Evolutionary conservation across 2,329 filamentous ascomycete species (phyloP), one percentile per base, ranked within the genome.

Genomic region (Alternaria brassicae): DNA sequence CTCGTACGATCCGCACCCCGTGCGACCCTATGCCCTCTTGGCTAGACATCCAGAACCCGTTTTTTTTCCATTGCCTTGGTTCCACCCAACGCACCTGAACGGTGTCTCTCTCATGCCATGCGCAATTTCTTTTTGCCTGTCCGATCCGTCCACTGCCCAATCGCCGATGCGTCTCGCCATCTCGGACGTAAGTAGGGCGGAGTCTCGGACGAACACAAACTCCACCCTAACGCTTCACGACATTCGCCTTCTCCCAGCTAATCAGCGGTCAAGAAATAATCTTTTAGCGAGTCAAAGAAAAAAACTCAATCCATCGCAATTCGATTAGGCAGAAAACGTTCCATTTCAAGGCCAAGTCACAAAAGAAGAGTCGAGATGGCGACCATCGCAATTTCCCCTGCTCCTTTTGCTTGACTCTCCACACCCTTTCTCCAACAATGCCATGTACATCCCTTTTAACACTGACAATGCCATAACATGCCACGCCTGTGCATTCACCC

Each of bases 1-100:
- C 49, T 66, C 49, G 59, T 42, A 68, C 48, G 51, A 58, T 69
- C 69, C 69, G 67, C 57, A 36, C 34, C 44, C 58, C 61, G 58
- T 53, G 42, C 42, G 41, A 47, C 40, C 36, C 51, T 48, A 27
- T n/a, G 45, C 58, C 37, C 19, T 17, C 40, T 44, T 44, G 40
- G 40, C 40, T 17, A n/a, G 40, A 44, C 40, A 27, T 28, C 40
- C 40, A 27, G 5, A 13, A 13, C 40, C 23, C 40, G 40, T 28
- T 44, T n/a, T 47, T 23, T 17, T 23, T 17, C 28, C 44, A 47
- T 30, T 21, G 44, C 44, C 44, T 23, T 34, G 28, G 44, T 47
- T 32, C 44, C 37, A 32, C 53, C 28, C 28, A 25, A 40, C 27
- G 30, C 40, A 17, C 28, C 17, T 15, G n/a, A 8, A 41, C 17